Base-by-base conservation (phyloP, 2,329 filamentous ascomycete genomes). In the Penicillium sp. region DNA sequence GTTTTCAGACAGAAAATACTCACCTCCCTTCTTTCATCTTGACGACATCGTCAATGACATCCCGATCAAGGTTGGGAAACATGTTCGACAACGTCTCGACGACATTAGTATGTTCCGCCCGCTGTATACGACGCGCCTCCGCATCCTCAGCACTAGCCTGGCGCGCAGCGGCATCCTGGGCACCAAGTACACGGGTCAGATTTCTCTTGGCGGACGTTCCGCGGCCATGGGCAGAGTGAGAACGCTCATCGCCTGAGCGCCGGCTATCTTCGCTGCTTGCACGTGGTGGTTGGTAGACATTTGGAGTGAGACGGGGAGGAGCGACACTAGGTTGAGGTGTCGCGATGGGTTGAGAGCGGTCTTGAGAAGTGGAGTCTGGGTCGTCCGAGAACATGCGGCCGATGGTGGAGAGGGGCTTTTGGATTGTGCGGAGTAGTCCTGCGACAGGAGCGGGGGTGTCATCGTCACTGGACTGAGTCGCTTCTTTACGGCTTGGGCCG, bases 11-110 rank as follows among this genome's bases (percentile, higher is more conserved):
- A 43, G 11, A 27, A 30, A 30, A 2, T 44, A 80, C 87, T 75
- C 70, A 92, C 89, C 89, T 83, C 66, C 93, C 95, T 71, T 96
- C 86, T 73, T 99, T 96, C 75, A 95, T 83, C 68, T 92, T 84
- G 22, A 99, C 93, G 34, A 99, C 93, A 73, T 99, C 93, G 63
- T 91, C 91, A 65, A 99, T 97, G 31, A 99, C 81, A 41, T 99
- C 95, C 63, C 84, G 83, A 69, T 99, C 93, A 42, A 99, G 76
- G 65, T 95, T 90, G 0, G 93, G 93, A 68, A 99, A 99, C 93
- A 99, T 99, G 61, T 89, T 87, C 40, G 89, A 85, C 49, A 99
- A 74, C 30, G 93, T 97, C 73, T 97, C 93, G 2, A 97, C 92
- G 7, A 99, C 84, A 61, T 90, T 92, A 46, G 82, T 78, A 70